These are phyloP conservation scores for Corymbia calophylla DNA, from an alignment of 441 rosid species.

Conservation along the genomic window DNA sequence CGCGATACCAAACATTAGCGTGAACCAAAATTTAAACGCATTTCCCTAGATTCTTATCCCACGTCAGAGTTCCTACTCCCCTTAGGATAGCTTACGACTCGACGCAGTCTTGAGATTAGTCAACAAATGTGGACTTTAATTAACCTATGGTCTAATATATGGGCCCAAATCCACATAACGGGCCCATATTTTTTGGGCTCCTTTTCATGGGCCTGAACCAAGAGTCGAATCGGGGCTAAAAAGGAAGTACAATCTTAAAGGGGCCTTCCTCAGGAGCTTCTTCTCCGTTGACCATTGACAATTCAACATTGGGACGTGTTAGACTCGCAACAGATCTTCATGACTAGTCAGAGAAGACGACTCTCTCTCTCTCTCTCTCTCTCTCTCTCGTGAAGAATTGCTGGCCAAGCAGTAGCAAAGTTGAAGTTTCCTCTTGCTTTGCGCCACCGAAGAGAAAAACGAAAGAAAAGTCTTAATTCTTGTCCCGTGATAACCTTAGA, in stretches of 20 bases:
- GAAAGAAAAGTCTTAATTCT: too few species aligned
- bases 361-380: too few species aligned
- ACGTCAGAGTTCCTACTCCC: neutral
- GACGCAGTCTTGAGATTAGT: neutral
- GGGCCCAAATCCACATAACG: neutral
- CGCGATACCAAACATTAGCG: neutral
- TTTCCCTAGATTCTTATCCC: neutral
- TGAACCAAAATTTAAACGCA: neutral
- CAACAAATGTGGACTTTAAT: neutral
- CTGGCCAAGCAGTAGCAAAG: neutral
- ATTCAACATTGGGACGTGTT: neutral
- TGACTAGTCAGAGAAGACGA: neutral
- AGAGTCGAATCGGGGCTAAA: neutral
- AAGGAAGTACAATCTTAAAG: neutral
- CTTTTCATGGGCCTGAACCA: neutral
- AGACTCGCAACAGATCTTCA: neutral
- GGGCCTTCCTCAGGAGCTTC: neutral
- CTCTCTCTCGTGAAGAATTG: neutral
- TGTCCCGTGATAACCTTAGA: too few species aligned
- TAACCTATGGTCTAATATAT: neutral
- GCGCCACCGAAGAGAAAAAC: too few species aligned
- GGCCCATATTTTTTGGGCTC: neutral
- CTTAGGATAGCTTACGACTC: neutral
- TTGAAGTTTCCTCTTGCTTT: too few species aligned
- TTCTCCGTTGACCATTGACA: neutral